phyloP scores from a whole-genome alignment of 345 rosid genomes.

The Populus ilicifolia region DNA sequence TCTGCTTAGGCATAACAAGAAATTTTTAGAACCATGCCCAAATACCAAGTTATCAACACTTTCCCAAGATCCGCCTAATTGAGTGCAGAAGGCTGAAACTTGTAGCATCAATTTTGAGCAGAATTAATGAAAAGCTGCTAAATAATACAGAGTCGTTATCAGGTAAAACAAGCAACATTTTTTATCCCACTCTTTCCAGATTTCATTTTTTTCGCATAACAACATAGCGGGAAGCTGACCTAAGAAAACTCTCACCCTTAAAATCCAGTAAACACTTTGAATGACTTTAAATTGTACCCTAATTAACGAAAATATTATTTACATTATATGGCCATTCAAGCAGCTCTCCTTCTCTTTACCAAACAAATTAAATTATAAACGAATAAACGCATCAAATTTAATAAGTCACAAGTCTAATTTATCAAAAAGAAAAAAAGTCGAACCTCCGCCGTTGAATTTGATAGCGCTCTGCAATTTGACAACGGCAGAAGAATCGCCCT shows the following conservation, averaged over 20 bases:
- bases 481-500: conserved; percentile 61
- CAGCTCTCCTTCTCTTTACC: not conserved
- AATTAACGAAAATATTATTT: too few species aligned
- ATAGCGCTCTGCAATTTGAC: conserved; percentile 80
- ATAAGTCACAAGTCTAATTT: not conserved
- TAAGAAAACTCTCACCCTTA: too few species aligned
- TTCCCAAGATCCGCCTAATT: not conserved
- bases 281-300: too few species aligned
- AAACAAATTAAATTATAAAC: not conserved
- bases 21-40: not conserved
- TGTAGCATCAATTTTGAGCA: not conserved
- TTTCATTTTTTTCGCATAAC: not conserved
- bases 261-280: too few species aligned
- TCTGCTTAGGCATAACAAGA: not conserved
- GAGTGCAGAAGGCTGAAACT: not conserved
- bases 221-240: too few species aligned
- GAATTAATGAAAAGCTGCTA: not conserved
- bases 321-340: not conserved
- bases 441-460: conserved; percentile 98
- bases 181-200: not conserved
- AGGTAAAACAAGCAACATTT: not conserved
- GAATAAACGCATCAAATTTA: not conserved
- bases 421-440: not conserved
- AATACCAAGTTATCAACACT: not conserved
- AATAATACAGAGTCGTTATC: not conserved